Evolutionary conservation across 345 rosid genomes (phyloP).

Genomic region (Cardamine resedifolia): DNA sequence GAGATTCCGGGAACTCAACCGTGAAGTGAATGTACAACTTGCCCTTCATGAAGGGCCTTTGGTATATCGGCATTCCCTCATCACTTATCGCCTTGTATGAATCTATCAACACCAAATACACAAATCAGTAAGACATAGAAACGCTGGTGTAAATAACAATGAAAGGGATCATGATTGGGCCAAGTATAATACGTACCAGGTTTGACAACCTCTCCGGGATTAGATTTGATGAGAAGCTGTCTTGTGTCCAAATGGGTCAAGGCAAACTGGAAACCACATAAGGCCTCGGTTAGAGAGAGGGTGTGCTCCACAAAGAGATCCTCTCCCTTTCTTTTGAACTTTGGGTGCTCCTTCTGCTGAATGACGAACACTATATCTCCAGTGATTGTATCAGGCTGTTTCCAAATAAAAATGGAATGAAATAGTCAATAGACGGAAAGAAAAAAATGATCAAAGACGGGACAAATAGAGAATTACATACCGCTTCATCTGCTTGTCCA

Average conservation of each 20-base stretch:
- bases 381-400: conserved; percentile 83
- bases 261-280: conserved; percentile 85
- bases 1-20: conserved; percentile 84
- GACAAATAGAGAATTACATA: conserved; percentile 30
- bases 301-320: conserved; percentile 83
- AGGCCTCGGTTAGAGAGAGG: conserved; percentile 79
- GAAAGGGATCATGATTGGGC: background rate
- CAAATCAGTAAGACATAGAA: background rate
- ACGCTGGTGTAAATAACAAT: background rate
- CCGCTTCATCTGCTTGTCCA: conserved; percentile 94
- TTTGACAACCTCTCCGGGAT: conserved; percentile 81
- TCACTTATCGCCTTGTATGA: conserved; percentile 80
- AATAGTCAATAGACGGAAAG: background rate
- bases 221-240: conserved; percentile 82
- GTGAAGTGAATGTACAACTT: conserved; percentile 80
- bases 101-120: conserved; percentile 40
- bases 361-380: conserved; percentile 86
- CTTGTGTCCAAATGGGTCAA: conserved; percentile 80
- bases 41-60: conserved; percentile 89
- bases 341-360: conserved; percentile 90
- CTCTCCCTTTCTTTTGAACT: conserved; percentile 80
- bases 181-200: conserved; percentile 54
- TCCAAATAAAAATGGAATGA: conserved; percentile 21
- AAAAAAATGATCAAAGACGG: background rate
- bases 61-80: conserved; percentile 87